Conservation (phyloP, 257 asterid species). For the Echium plantagineum region DNA sequence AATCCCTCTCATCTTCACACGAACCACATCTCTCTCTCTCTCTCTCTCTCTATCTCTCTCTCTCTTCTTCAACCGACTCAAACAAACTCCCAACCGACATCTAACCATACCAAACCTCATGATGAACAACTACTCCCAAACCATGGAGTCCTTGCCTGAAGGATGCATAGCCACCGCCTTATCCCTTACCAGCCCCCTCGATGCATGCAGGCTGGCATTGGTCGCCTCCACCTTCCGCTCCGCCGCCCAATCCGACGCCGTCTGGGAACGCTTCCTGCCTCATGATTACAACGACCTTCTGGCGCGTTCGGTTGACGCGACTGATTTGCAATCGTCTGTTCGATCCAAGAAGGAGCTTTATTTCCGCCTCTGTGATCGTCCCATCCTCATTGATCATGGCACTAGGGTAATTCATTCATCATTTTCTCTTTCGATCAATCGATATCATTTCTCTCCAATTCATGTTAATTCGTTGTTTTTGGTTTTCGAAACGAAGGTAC, state of each 20-base stretch:
- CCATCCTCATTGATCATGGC: conserved; percentile 46
- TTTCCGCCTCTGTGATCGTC: conserved; percentile 43
- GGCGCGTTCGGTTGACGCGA: conserved; percentile 25
- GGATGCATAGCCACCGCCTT: conserved; percentile 59
- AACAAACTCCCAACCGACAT: too few species aligned
- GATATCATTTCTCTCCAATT: too few species aligned
- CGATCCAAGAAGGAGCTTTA: conserved; percentile 53
- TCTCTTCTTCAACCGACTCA: too few species aligned
- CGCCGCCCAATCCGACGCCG: conserved; percentile 58
- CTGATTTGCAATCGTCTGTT: conserved; percentile 14
- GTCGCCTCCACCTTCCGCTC: conserved; percentile 49
- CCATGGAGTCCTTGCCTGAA: conserved; percentile 45
- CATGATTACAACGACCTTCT: conserved; percentile 46
- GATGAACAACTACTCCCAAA: too few species aligned
- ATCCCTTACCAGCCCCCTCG: conserved; percentile 63
- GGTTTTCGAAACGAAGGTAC: too few species aligned
- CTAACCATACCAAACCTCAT: too few species aligned
- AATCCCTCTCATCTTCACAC: too few species aligned
- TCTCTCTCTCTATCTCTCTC: too few species aligned
- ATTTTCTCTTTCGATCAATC: too few species aligned
- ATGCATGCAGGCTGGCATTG: conserved; percentile 49
- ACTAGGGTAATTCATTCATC: conserved; percentile 32
- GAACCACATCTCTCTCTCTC: too few species aligned
- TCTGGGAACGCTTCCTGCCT: conserved; percentile 75
- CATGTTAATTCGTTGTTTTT: too few species aligned